A percentile compares a stretch with the other conserved stretches of the same genome.
These are phyloP conservation scores for Fusarium dlaminii DNA, from an alignment of 2,329 filamentous ascomycete genomes.

Conservation along the genomic window DNA sequence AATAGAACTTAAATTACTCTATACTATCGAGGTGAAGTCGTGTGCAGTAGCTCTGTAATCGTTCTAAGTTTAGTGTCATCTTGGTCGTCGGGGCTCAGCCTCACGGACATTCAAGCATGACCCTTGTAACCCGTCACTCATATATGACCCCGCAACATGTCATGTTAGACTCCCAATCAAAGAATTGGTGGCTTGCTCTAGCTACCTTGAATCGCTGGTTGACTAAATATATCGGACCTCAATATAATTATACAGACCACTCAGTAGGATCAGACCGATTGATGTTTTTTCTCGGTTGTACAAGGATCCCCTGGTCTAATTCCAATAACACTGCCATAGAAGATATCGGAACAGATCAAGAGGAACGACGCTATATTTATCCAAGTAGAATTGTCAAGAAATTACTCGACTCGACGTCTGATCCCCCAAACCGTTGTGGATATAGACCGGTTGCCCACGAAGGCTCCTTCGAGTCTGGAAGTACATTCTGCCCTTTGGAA, in stretches of 20 bases:
- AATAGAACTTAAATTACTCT: not conserved
- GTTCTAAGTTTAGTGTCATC: not conserved
- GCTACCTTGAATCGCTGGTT: not conserved
- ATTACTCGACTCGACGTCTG: not conserved
- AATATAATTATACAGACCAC: not conserved
- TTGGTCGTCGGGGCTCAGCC: not conserved
- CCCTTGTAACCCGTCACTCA: not conserved
- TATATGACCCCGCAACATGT: not conserved
- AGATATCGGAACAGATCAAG: not conserved
- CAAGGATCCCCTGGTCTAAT: not conserved
- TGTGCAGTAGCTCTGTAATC: not conserved
- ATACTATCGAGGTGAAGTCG: too few relatives aligned
- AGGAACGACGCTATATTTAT: not conserved
- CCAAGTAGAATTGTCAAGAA: not conserved
- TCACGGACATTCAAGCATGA: not conserved
- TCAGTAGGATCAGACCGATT: not conserved
- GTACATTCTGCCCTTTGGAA: not conserved
- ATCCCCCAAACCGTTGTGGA: not conserved
- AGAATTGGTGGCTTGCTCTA: not conserved
- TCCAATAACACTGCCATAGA: not conserved
- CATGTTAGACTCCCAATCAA: not conserved
- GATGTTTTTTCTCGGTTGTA: too few relatives aligned
- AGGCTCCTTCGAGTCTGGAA: not conserved
- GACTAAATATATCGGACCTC: not conserved
- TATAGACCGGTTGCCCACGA: not conserved